A percentile compares a stretch with the other conserved stretches of the same genome.
phyloP scores from a whole-genome alignment of 257 asterid species.

The Gentiana straminea region DNA sequence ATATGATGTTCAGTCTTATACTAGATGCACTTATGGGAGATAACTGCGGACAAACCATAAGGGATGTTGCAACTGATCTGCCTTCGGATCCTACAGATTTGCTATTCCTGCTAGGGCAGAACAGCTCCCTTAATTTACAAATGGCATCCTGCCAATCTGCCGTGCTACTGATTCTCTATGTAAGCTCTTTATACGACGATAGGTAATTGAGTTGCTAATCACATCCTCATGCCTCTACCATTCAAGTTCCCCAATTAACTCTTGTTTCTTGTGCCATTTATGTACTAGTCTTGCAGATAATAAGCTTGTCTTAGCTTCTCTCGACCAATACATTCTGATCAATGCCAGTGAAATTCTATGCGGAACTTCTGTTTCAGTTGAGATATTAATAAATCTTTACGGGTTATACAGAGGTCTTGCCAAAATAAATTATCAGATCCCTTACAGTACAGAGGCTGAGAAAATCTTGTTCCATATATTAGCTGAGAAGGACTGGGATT shows the following conservation, averaged over 20 bases:
- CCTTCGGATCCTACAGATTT: constrained; percentile 86
- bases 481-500: constrained; percentile 68
- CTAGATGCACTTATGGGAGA: constrained; percentile 56
- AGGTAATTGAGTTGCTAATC: constrained; percentile 35
- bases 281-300: constrained; percentile 70
- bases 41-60: constrained; percentile 57
- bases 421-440: constrained; percentile 65
- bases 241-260: background rate
- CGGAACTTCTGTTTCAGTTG: constrained; percentile 38
- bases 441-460: constrained; percentile 89
- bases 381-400: constrained; percentile 49
- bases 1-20: constrained; percentile 51
- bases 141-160: constrained; percentile 60
- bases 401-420: constrained; percentile 76
- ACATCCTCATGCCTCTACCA: background rate
- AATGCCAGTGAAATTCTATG: constrained; percentile 36
- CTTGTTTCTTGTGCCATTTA: constrained; percentile 4
- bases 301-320: constrained; percentile 68
- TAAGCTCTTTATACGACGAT: constrained; percentile 72
- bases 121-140: constrained; percentile 46
- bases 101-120: constrained; percentile 85
- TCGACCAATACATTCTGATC: constrained; percentile 84
- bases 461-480: constrained; percentile 50
- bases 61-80: constrained; percentile 53
- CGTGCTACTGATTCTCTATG: constrained; percentile 52